Evolutionary conservation across 192 early-diverging fungal species (phyloP).

Genomic region (Linnemannia zychae): DNA sequence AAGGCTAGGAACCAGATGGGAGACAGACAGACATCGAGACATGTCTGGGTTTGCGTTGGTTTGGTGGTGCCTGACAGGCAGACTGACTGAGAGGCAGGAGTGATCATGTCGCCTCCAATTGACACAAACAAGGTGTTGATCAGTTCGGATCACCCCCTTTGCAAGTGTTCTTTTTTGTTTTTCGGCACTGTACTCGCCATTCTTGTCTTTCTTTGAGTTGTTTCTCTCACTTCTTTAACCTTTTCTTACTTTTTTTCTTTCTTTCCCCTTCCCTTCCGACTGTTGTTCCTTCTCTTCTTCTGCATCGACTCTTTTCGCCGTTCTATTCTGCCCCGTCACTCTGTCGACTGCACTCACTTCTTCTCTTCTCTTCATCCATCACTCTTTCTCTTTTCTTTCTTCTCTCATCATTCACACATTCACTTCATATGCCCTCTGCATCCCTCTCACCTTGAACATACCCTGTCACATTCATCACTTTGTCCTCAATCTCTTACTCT

Average conservation of each 20-base stretch:
- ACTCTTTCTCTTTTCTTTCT: background rate
- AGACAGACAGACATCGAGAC: background rate
- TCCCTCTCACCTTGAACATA: background rate
- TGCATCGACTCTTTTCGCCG: background rate
- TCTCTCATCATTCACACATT: background rate
- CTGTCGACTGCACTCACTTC: background rate
- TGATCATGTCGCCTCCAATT: too few species aligned
- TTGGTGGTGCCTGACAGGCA: too few species aligned
- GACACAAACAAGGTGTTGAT: too few species aligned
- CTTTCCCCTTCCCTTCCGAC: conserved; percentile 1
- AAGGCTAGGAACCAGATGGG: background rate
- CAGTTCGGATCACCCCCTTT: background rate
- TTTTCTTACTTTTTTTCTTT: background rate
- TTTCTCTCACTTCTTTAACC: background rate
- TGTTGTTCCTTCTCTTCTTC: background rate
- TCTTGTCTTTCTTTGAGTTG: background rate
- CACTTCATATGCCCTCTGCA: background rate
- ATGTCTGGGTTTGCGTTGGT: too few species aligned
- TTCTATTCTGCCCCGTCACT: background rate
- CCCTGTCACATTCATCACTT: background rate
- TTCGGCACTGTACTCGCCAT: background rate
- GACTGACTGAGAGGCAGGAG: too few species aligned
- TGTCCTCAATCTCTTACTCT: background rate
- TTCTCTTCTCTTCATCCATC: background rate
- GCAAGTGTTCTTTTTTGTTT: too few species aligned